Percentiles rank a stretch among this genome's conserved stretches.
Evolutionary conservation across 257 asterid species (phyloP).

Genomic region (Solanum arcanum): DNA sequence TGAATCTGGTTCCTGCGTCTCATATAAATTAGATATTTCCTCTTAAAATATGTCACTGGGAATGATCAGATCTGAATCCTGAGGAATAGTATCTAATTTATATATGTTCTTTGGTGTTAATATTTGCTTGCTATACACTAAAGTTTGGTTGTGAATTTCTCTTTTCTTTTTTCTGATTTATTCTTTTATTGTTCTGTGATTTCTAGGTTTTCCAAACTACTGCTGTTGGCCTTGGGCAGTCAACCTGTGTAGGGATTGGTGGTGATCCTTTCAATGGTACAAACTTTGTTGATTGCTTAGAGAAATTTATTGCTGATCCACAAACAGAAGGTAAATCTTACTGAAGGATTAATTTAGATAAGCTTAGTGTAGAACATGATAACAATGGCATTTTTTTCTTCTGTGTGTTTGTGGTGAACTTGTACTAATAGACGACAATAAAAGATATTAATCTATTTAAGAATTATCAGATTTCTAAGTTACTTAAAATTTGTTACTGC

Average conservation of each 20-base stretch:
- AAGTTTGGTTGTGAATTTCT: background rate
- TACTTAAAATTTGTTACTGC: background rate
- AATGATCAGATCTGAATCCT: background rate
- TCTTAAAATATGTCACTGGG: background rate
- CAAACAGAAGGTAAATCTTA: conserved; percentile 74
- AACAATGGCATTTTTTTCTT: background rate
- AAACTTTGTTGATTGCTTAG: conserved; percentile 88
- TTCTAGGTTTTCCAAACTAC: conserved; percentile 92
- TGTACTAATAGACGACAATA: background rate
- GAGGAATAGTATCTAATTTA: background rate
- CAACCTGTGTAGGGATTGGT: conserved; percentile 93
- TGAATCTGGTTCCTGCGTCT: background rate
- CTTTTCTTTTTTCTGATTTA: background rate
- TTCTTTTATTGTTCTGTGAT: background rate
- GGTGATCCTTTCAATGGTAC: conserved; percentile 99
- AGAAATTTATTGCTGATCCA: conserved; percentile 85
- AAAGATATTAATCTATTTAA: background rate
- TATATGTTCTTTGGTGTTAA: background rate
- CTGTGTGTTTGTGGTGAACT: background rate
- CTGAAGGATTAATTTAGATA: background rate
- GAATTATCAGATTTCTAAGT: background rate
- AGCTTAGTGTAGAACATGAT: background rate
- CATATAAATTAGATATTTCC: background rate
- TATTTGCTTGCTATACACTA: background rate
- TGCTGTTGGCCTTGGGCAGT: conserved; percentile 97